Evolutionary conservation across 2,329 filamentous ascomycete genomes (phyloP).

Genomic region (Sphaerostilbella broomeana): DNA sequence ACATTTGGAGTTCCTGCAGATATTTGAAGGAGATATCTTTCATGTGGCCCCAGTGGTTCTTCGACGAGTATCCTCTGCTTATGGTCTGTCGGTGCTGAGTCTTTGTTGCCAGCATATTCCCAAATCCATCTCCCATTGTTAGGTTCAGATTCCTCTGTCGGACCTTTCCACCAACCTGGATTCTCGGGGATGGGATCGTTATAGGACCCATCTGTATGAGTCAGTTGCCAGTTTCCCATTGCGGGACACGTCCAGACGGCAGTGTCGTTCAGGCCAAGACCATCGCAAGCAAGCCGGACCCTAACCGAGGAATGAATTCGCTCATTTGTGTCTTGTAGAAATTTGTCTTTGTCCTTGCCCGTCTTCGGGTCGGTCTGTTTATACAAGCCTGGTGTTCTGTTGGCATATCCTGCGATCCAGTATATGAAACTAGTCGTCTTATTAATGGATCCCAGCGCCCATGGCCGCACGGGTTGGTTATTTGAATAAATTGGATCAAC

Average conservation of each 20-base stretch:
- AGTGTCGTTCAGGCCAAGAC: slow-evolving; percentile 43
- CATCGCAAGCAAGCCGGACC: slow-evolving; percentile 44
- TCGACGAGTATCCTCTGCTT: slow-evolving; percentile 41
- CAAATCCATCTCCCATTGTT: slow-evolving; percentile 42
- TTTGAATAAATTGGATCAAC: slow-evolving; percentile 39
- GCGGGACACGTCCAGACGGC: slow-evolving; percentile 41
- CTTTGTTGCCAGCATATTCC: slow-evolving; percentile 43
- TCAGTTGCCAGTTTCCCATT: slow-evolving; percentile 39
- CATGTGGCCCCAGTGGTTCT: slow-evolving; percentile 47
- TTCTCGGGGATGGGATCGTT: slow-evolving; percentile 30
- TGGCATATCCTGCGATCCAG: slow-evolving; percentile 36
- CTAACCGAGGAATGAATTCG: slow-evolving; percentile 49
- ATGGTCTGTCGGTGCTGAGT: slow-evolving; percentile 34
- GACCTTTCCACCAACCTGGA: slow-evolving; percentile 26
- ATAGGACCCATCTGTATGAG: slow-evolving; percentile 26
- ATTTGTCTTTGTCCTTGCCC: slow-evolving; percentile 29
- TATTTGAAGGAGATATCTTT: slow-evolving; percentile 41
- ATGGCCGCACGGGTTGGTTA: slow-evolving; percentile 43
- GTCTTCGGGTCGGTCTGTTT: slow-evolving; percentile 36
- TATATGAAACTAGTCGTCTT: slow-evolving; percentile 36
- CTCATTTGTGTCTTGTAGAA: slow-evolving; percentile 48
- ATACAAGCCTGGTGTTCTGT: slow-evolving; percentile 43
- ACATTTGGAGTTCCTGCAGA: slow-evolving; percentile 39
- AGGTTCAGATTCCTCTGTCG: slow-evolving; percentile 19
- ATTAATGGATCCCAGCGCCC: slow-evolving; percentile 40